Conservation (phyloP, 352 stramenopile genomes). For the Blastocystis sp. region DNA sequence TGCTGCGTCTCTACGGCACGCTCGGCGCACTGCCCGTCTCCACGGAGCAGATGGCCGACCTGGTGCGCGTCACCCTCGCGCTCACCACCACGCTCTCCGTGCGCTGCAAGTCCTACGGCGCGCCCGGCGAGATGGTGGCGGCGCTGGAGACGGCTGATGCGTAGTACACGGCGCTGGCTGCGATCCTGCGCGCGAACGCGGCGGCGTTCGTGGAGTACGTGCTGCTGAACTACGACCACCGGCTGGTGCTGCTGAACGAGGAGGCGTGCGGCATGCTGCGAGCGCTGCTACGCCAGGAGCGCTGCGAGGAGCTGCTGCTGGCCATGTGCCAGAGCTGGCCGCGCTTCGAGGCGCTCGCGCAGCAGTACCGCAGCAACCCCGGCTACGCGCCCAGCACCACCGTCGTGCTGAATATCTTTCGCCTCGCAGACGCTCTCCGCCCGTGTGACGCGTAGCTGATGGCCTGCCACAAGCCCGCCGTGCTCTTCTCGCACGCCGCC, state of each 20-base stretch:
- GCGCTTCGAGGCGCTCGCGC: neutral
- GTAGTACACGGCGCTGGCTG: neutral
- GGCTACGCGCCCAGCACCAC: neutral
- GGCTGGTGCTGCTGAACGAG: neutral
- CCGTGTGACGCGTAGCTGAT: conserved; percentile 15
- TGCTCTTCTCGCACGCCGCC: neutral
- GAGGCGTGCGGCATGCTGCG: neutral
- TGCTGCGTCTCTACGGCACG: conserved; percentile 20
- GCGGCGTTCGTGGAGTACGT: neutral
- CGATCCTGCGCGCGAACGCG: neutral
- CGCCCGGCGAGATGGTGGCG: neutral
- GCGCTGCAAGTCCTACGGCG: neutral
- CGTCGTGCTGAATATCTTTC: conserved; percentile 1
- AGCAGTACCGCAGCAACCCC: neutral
- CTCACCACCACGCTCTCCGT: conserved; percentile 9
- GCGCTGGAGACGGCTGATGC: neutral
- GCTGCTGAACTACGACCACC: neutral
- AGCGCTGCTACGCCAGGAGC: neutral
- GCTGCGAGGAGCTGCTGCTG: neutral
- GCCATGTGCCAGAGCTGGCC: neutral
- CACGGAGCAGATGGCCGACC: conserved; percentile 25
- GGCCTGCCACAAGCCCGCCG: neutral
- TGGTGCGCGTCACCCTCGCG: neutral
- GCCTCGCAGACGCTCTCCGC: neutral
- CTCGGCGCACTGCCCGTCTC: neutral